Evolutionary conservation across 2,329 filamentous ascomycete species (phyloP).

Genomic region (Ceratocystis alfenasii): DNA sequence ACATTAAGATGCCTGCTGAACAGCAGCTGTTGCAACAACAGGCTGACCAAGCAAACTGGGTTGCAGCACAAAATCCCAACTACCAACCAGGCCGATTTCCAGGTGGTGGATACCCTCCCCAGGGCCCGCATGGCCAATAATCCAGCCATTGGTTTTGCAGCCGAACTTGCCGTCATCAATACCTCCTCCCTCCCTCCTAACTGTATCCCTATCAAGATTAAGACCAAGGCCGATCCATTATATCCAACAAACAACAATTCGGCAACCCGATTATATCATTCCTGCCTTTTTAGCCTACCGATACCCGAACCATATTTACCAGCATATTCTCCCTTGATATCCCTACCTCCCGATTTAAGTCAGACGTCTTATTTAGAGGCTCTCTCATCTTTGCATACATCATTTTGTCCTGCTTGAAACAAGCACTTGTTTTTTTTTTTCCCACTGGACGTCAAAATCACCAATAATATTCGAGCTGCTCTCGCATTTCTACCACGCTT

Average conservation of each 20-base stretch:
- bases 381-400: conserved; percentile 3
- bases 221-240: neutral
- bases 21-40: conserved; percentile 33
- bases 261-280: neutral
- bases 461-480: neutral
- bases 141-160: neutral
- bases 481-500: neutral
- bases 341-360: neutral
- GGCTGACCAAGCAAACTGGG: conserved; percentile 16
- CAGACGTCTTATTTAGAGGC: neutral
- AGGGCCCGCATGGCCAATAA: neutral
- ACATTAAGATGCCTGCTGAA: conserved; percentile 50
- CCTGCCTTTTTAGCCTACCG: neutral
- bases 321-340: neutral
- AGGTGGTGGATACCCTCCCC: neutral
- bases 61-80: conserved; percentile 14
- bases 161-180: neutral
- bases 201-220: neutral
- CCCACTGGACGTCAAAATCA: neutral
- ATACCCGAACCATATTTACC: neutral
- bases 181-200: too few species aligned
- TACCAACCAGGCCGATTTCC: conserved; percentile 18
- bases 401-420: neutral
- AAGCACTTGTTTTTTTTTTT: neutral
- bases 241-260: neutral